Evolutionary conservation across 176 grass and related monocot species (phyloP).

Genomic region (barley (Hordeum vulgare)): DNA sequence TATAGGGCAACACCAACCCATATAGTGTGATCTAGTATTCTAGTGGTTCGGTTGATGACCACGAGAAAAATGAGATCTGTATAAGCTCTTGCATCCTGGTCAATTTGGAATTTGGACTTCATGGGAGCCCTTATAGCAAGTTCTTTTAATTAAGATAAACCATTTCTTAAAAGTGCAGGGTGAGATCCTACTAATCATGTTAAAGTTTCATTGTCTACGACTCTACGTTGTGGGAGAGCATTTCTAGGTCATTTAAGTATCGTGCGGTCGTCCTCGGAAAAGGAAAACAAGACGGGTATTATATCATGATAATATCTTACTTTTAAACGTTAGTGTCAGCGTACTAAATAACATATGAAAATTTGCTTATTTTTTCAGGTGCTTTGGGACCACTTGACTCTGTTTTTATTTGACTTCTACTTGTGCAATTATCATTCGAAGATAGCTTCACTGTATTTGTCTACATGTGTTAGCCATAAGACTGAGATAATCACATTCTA

Average conservation of each 20-base stretch:
- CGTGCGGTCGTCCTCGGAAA: background rate
- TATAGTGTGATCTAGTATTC: background rate
- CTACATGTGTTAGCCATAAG: background rate
- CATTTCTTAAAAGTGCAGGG: background rate
- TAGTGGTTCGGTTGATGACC: background rate
- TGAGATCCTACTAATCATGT: background rate
- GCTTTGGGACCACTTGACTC: background rate
- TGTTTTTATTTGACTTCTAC: background rate
- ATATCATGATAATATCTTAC: background rate
- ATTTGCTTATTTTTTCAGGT: background rate
- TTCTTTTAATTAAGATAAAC: background rate
- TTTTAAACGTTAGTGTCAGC: background rate
- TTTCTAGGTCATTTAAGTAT: background rate
- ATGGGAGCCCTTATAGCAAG: background rate
- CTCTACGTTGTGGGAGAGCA: background rate
- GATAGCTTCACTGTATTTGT: background rate
- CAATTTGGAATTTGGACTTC: constrained; percentile 5
- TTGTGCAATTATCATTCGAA: background rate
- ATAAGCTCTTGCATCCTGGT: background rate
- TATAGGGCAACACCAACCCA: background rate
- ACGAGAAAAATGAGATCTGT: background rate
- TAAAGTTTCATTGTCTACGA: background rate
- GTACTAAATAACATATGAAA: background rate
- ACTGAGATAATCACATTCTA: background rate
- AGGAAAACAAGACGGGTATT: background rate